Percentiles rank a stretch among this genome's conserved stretches.
These are phyloP conservation scores for Penicillium robsamsonii DNA, from an alignment of 495 filamentous ascomycete species.

Conservation along the genomic window DNA sequence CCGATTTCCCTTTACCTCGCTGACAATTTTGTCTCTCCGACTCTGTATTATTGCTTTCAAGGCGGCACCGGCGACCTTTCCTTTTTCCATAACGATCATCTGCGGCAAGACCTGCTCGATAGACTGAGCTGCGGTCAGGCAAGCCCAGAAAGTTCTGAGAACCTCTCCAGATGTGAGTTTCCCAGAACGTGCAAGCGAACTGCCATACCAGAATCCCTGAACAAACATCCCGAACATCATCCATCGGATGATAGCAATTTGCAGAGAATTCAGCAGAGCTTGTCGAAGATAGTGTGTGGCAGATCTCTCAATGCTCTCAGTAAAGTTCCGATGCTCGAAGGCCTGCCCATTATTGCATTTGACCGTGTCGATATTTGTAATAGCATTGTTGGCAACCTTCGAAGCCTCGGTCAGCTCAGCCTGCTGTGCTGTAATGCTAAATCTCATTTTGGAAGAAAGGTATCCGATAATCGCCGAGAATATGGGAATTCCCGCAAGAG, in stretches of 20 bases:
- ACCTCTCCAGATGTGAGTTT: slow-evolving; percentile 64
- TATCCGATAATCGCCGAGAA: slow-evolving; percentile 57
- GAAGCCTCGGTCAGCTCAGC: slow-evolving; percentile 66
- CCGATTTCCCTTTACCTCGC: slow-evolving; percentile 20
- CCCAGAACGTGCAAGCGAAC: slow-evolving; percentile 56
- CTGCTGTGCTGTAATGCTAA: slow-evolving; percentile 67
- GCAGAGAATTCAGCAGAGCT: slow-evolving; percentile 62
- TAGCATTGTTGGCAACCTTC: slow-evolving; percentile 66
- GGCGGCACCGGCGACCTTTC: slow-evolving; percentile 66
- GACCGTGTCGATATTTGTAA: slow-evolving; percentile 77
- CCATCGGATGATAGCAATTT: slow-evolving; percentile 70
- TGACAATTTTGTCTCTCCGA: slow-evolving; percentile 16
- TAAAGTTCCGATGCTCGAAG: slow-evolving; percentile 66
- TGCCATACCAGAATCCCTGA: slow-evolving; percentile 89
- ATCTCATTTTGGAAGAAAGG: slow-evolving; percentile 59
- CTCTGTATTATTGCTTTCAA: slow-evolving; percentile 48
- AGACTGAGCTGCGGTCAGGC: slow-evolving; percentile 70
- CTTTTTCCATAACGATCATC: slow-evolving; percentile 73
- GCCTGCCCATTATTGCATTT: slow-evolving; percentile 81
- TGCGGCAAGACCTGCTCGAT: slow-evolving; percentile 72
- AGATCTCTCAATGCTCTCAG: slow-evolving; percentile 54
- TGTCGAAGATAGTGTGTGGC: slow-evolving; percentile 65
- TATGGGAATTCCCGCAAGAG: slow-evolving; percentile 71
- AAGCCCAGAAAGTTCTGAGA: slow-evolving; percentile 82
- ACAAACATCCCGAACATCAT: slow-evolving; percentile 80